Evolutionary conservation across 306 rosid species (phyloP).

Genomic region (Pterocarpus macrocarpus): DNA sequence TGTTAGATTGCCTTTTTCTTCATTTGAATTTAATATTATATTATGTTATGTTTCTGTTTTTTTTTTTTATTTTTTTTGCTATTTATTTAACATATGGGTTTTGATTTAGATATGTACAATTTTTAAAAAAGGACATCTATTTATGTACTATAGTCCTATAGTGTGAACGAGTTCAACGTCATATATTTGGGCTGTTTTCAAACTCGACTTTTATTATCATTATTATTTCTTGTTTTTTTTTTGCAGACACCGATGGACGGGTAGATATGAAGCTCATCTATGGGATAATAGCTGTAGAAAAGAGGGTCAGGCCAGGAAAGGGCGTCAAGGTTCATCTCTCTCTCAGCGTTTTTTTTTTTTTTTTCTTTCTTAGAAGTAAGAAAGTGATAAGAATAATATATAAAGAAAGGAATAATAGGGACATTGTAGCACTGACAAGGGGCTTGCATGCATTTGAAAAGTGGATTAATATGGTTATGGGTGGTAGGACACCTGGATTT

Average conservation of each 20-base stretch:
- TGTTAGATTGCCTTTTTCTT: not conserved
- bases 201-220: not conserved
- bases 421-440: conserved; percentile 34
- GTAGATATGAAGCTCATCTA: conserved; percentile 97
- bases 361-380: not conserved
- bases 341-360: not conserved
- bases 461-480: not conserved
- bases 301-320: conserved; percentile 92
- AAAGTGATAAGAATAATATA: not conserved
- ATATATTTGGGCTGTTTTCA: conserved; percentile 12
- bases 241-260: conserved; percentile 93
- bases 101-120: not conserved
- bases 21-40: not conserved
- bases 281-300: conserved; percentile 97
- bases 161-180: not conserved
- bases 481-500: conserved; percentile 3
- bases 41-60: not conserved
- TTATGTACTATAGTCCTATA: no score
- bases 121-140: no score
- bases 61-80: not conserved
- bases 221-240: not conserved
- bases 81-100: no score
- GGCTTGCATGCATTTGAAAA: conserved; percentile 50
- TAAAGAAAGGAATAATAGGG: conserved; percentile 3
- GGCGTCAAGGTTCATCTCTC: conserved; percentile 80